Evolutionary conservation across 306 rosid species (phyloP).

Genomic region (Fagus crenata): DNA sequence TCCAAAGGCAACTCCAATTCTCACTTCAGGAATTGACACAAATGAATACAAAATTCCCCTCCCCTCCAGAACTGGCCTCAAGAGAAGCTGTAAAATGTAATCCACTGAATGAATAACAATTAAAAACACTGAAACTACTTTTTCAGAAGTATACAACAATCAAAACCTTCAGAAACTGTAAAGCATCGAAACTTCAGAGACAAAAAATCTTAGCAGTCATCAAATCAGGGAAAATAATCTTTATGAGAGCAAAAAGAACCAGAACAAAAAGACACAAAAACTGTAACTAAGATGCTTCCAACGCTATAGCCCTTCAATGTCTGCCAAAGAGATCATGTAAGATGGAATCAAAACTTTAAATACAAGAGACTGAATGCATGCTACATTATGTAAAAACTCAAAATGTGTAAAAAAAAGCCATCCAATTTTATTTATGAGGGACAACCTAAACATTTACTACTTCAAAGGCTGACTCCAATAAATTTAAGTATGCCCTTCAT

Average conservation of each 20-base stretch:
- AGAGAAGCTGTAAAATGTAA: conserved; percentile 64
- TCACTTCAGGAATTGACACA: conserved; percentile 79
- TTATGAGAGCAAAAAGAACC: neutral
- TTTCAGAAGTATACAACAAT: conserved; percentile 14
- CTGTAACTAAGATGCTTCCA: neutral
- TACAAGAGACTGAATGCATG: neutral
- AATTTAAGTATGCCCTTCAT: neutral
- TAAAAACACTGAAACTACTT: conserved; percentile 11
- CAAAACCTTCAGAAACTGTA: neutral
- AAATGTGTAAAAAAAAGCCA: neutral
- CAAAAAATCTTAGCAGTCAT: conserved; percentile 1
- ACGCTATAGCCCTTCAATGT: neutral
- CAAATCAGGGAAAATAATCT: neutral
- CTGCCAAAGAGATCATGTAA: neutral
- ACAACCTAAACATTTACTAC: neutral
- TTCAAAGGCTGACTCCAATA: neutral
- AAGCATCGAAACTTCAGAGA: neutral
- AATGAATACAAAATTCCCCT: conserved; percentile 80
- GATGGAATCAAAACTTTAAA: neutral
- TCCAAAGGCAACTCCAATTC: conserved; percentile 95
- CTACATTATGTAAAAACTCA: neutral
- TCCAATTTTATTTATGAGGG: neutral
- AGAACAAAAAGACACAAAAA: neutral
- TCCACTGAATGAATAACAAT: conserved; percentile 21
- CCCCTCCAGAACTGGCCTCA: conserved; percentile 80